Evolutionary conservation across 768 basidiomycete species (phyloP).

Genomic region (Phlebiopsis flavidoalba): DNA sequence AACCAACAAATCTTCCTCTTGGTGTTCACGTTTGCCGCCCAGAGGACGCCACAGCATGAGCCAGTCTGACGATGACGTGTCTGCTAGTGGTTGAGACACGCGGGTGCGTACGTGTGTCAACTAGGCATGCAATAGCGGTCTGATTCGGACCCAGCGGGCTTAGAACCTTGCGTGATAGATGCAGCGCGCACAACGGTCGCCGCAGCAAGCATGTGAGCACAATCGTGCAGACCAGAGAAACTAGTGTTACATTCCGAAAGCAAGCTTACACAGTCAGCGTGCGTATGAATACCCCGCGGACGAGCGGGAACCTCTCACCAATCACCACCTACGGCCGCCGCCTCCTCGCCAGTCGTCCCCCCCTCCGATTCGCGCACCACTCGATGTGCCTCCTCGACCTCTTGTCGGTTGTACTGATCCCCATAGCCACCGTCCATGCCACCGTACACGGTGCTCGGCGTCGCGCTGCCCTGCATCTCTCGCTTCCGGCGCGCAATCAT

Average conservation of each 20-base stretch:
- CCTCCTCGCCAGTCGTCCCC: background rate
- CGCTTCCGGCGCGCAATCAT: constrained; percentile 63
- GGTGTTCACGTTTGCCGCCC: background rate
- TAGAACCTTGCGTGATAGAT: background rate
- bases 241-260: background rate
- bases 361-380: constrained; percentile 37
- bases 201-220: background rate
- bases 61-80: background rate
- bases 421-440: constrained; percentile 49
- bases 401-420: constrained; percentile 65
- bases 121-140: too few relatives aligned
- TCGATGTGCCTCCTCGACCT: constrained; percentile 65
- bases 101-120: background rate
- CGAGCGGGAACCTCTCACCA: background rate
- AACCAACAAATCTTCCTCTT: background rate
- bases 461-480: constrained; percentile 59
- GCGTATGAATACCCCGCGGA: background rate
- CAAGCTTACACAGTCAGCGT: background rate
- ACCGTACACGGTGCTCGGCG: constrained; percentile 61
- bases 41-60: background rate
- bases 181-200: background rate
- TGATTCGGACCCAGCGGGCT: background rate
- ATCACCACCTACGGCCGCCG: constrained; percentile 4
- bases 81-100: background rate
- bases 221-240: background rate